These are phyloP conservation scores for Boletellus ananas DNA, from an alignment of 768 basidiomycete species.

Conservation along the genomic window DNA sequence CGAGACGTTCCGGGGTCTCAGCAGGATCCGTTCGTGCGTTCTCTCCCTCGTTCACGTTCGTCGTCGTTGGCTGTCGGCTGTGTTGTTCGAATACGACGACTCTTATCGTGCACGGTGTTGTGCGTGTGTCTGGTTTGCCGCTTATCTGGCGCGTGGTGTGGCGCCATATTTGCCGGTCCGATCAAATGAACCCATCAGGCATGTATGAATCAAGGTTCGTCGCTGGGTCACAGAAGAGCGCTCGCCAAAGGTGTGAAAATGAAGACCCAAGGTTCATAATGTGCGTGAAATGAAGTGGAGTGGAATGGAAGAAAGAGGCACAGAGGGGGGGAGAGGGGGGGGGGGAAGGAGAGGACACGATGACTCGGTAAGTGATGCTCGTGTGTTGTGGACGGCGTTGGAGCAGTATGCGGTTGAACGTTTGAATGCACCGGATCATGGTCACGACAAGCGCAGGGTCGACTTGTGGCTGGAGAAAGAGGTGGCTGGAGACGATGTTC, in stretches of 20 bases:
- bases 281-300: constrained; percentile 5
- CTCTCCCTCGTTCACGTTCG: no score
- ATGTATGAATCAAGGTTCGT: background rate
- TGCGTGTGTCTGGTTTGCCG: background rate
- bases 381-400: background rate
- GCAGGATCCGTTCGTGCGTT: no score
- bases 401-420: no score
- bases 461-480: no score
- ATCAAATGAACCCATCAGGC: background rate
- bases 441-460: no score
- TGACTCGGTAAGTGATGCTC: background rate
- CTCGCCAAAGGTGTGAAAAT: background rate
- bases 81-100: no score
- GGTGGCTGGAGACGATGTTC: no score
- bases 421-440: no score
- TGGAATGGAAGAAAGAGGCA: constrained; percentile 5
- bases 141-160: background rate
- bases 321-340: background rate
- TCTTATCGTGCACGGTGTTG: no score
- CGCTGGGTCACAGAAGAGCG: background rate
- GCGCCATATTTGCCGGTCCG: background rate
- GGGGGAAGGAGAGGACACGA: no score
- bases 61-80: no score
- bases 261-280: background rate
- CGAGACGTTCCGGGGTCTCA: no score